Percentiles rank a stretch among this genome's conserved stretches.
Conservation (phyloP, 805 yeast genomes). For the Kodamaea leandrae region DNA sequence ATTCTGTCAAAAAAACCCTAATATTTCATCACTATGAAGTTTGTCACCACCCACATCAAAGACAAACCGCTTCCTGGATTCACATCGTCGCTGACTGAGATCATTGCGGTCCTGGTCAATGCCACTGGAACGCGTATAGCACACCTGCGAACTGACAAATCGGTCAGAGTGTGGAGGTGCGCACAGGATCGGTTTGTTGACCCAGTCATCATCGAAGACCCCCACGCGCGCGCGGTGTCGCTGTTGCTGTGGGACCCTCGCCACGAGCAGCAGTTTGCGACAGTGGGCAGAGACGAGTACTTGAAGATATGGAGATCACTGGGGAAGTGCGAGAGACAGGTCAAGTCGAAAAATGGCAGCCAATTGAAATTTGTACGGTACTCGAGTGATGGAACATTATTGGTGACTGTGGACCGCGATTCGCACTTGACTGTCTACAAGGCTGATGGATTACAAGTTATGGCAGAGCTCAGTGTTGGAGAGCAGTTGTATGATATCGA, state of each 20-base stretch:
- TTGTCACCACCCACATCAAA: conserved; percentile 4
- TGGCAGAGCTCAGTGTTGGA: conserved; percentile 21
- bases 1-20: neutral
- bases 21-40: neutral
- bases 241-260: conserved; percentile 50
- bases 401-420: conserved; percentile 44
- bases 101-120: conserved; percentile 39
- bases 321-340: conserved; percentile 30
- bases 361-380: conserved; percentile 27
- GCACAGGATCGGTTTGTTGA: conserved; percentile 28
- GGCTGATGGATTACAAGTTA: conserved; percentile 27
- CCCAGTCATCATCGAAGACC: conserved; percentile 38
- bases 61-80: conserved; percentile 18
- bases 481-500: conserved; percentile 39
- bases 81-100: conserved; percentile 25
- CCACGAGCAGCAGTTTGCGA: conserved; percentile 43
- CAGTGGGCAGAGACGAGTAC: conserved; percentile 47
- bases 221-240: conserved; percentile 41
- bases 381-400: conserved; percentile 46
- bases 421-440: conserved; percentile 37
- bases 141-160: conserved; percentile 41
- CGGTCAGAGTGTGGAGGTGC: conserved; percentile 41
- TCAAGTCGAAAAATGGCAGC: conserved; percentile 23
- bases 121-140: conserved; percentile 42
- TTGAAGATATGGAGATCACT: conserved; percentile 48